phyloP scores from a whole-genome alignment of 2,329 filamentous ascomycete species.

The Penicillium sp. region DNA sequence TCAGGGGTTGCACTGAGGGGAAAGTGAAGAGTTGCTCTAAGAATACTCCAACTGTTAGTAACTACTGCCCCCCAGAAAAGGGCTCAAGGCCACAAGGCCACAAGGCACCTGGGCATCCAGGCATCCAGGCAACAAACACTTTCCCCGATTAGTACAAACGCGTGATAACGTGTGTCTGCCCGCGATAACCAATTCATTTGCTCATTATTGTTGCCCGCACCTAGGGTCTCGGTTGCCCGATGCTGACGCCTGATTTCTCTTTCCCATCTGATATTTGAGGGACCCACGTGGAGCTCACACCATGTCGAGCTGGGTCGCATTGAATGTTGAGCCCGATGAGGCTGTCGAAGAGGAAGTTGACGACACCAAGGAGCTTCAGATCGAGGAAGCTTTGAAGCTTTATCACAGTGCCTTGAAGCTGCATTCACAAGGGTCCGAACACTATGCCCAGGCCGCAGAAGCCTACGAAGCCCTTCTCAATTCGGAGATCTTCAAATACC shows the following conservation, averaged over 20 bases:
- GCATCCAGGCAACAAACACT: conserved; percentile 1
- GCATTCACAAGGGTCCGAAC: conserved; percentile 78
- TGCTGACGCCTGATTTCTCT: conserved; percentile 15
- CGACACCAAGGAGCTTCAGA: conserved; percentile 92
- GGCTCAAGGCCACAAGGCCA: conserved; percentile 24
- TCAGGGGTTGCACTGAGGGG: conserved; percentile 8
- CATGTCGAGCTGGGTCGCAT: conserved; percentile 70
- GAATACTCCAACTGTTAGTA: conserved; percentile 2
- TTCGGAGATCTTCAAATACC: conserved; percentile 91
- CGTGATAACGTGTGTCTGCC: conserved; percentile 17
- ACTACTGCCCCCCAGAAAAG: conserved; percentile 8
- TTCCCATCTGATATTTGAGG: conserved; percentile 4
- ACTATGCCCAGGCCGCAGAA: conserved; percentile 70
- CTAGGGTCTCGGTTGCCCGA: conserved; percentile 10
- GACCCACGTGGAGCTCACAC: conserved; percentile 18
- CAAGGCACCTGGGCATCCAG: conserved; percentile 15
- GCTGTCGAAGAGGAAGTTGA: conserved; percentile 88
- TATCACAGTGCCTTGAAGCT: conserved; percentile 90
- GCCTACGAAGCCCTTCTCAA: conserved; percentile 84
- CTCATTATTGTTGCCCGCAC: conserved; percentile 2
- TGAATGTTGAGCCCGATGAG: conserved; percentile 93
- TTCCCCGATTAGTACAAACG: conserved; percentile 19
- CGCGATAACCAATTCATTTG: conserved; percentile 14
- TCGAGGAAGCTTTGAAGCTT: conserved; percentile 92
- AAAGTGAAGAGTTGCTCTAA: conserved; percentile 13